phyloP scores from a whole-genome alignment of 805 yeast genomes.

The Pichia eremophila region DNA sequence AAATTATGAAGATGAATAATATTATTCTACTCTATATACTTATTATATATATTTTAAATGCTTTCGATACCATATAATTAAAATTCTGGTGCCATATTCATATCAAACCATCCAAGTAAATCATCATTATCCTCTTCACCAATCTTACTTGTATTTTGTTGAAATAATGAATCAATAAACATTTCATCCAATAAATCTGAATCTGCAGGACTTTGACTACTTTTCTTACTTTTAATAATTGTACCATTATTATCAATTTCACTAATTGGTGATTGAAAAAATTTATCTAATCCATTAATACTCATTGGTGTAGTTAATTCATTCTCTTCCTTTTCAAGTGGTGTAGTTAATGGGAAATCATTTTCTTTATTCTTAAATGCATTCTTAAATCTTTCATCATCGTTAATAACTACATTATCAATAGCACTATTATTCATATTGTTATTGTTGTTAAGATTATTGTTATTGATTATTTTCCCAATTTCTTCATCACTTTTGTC shows the following conservation, averaged over 20 bases:
- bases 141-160: slow-evolving; percentile 74
- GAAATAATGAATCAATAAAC: slow-evolving; percentile 49
- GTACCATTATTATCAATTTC: background rate
- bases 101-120: slow-evolving; percentile 89
- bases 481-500: too few species aligned
- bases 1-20: slow-evolving; percentile 41
- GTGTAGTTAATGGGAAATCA: background rate
- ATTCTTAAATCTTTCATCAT: background rate
- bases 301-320: background rate
- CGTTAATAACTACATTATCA: background rate
- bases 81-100: slow-evolving; percentile 60
- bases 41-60: background rate
- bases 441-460: too few species aligned
- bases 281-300: slow-evolving; percentile 5
- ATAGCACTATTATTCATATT: background rate
- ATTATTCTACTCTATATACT: background rate
- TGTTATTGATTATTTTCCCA: too few species aligned
- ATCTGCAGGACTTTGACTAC: slow-evolving; percentile 16
- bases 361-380: background rate
- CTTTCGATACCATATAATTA: slow-evolving; percentile 11
- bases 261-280: slow-evolving; percentile 7
- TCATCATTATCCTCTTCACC: slow-evolving; percentile 86
- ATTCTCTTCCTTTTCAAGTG: background rate
- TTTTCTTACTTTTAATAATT: background rate
- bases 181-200: slow-evolving; percentile 19